phyloP scores from a whole-genome alignment of 495 filamentous ascomycete genomes.

The Neurospora hispaniola region DNA sequence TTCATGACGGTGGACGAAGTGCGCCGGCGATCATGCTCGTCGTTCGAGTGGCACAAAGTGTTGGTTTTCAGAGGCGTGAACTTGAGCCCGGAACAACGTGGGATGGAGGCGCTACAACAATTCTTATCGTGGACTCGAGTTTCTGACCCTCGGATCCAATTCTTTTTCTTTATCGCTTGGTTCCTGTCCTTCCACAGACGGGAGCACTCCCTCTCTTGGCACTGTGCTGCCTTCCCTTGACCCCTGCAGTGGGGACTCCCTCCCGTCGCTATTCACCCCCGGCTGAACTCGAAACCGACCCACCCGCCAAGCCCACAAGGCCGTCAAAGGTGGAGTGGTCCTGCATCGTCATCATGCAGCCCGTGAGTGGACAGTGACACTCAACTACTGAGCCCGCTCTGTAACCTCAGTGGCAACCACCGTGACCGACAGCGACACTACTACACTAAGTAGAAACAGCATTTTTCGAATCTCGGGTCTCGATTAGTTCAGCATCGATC shows the following conservation, averaged over 20 bases:
- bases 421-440: neutral
- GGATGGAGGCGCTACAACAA: neutral
- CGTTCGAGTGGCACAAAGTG: neutral
- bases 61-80: neutral
- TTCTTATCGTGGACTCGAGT: neutral
- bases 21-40: conserved; percentile 14
- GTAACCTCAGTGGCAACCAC: neutral
- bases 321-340: neutral
- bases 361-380: neutral
- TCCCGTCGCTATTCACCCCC: neutral
- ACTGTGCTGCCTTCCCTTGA: neutral
- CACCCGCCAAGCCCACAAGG: neutral
- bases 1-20: conserved; percentile 18
- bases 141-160: neutral
- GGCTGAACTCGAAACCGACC: neutral
- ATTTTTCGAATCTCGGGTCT: neutral
- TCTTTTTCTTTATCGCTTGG: neutral
- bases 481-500: neutral
- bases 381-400: neutral
- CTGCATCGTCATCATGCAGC: conserved; percentile 14
- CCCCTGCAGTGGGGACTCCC: neutral
- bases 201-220: neutral
- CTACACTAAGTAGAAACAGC: neutral
- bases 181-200: neutral
- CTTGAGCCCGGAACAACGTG: neutral